Evolutionary conservation across 2,329 filamentous ascomycete species (phyloP), one percentile per base, ranked within the genome.

Genomic region (Venturia asperata): DNA sequence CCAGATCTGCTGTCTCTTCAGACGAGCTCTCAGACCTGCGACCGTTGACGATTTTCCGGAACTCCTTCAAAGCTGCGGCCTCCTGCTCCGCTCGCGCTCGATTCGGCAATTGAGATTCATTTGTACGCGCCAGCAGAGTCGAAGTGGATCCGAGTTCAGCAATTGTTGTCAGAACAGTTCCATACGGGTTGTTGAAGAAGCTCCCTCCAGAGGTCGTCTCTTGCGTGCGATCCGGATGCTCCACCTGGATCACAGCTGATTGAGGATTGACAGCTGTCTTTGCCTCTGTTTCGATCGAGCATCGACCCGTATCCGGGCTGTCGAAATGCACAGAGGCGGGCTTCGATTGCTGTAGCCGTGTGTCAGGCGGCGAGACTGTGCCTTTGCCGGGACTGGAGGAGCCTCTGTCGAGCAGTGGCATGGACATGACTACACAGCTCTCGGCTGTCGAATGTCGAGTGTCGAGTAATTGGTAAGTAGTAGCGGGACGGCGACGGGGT

Each of bases 171-270:
- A 62, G 6, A 0, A 47, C 39, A 27, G 37, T 62, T 3, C 60
- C 60, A n/a, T 43, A 62, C 9, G 60, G 52, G 30, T 58, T 58
- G 30, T 58, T 58, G 52, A 21, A 58, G 52, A 37, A 62, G 27
- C n/a, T 39, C 15, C 21, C 42, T n/a, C 60, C 60, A 42, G 1
- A 19, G 13, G 21, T 27, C 21, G 3, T 43, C 39, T 61, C 24
- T 42, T 45, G 42, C 19, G 24, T 27, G 24, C 19, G 37, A 7
- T 45, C 24, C 19, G 13, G 19, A 17, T 61, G 19, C 11, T 24
- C 3, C 1, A 7, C n/a, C 45, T 21, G 45, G 19, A 19, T 24
- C n/a, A 47, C 19, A 15, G 3, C 5, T 27, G 47, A 27, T 49
- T 11, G 47, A 49, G 47, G 21, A 49, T 49, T 10, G 24, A 27